Percentiles rank a stretch among this genome's conserved stretches.
Evolutionary conservation across 169 alveolate species (phyloP).

Genomic region (Eimeria sp.): DNA sequence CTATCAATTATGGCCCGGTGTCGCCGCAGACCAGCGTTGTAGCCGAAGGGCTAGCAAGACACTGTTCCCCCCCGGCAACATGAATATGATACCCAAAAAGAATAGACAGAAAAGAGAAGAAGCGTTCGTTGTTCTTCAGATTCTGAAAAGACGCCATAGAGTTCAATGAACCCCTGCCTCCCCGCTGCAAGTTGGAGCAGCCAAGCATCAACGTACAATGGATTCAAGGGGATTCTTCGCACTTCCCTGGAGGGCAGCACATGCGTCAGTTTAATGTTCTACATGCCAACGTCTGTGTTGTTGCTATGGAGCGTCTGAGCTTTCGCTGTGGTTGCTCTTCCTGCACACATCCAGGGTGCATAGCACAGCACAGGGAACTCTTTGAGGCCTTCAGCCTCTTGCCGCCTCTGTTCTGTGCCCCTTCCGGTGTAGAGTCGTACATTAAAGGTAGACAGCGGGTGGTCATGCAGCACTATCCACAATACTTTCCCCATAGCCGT

Average conservation of each 20-base stretch:
- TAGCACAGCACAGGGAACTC: neutral
- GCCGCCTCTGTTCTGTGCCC: neutral
- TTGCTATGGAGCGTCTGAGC: slow-evolving; percentile 13
- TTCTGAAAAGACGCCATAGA: neutral
- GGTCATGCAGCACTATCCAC: neutral
- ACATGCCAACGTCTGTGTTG: neutral
- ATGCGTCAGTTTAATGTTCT: neutral
- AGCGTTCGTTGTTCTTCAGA: neutral
- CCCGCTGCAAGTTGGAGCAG: slow-evolving; percentile 34
- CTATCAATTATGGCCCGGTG: neutral
- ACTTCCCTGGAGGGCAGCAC: neutral
- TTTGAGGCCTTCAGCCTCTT: neutral
- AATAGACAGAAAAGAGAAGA: neutral
- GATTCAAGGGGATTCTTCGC: neutral
- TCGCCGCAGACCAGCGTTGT: neutral
- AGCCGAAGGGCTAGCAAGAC: neutral
- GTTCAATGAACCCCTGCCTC: neutral
- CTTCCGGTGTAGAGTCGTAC: neutral
- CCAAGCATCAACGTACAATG: neutral
- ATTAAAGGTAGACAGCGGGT: neutral
- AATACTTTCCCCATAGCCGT: neutral
- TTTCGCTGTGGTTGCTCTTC: slow-evolving; percentile 23
- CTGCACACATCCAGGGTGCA: neutral
- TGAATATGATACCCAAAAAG: neutral
- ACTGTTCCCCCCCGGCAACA: neutral